These are phyloP conservation scores for Irpex sp. DNA, from an alignment of 1,284 basidiomycete genomes.

Conservation along the genomic window DNA sequence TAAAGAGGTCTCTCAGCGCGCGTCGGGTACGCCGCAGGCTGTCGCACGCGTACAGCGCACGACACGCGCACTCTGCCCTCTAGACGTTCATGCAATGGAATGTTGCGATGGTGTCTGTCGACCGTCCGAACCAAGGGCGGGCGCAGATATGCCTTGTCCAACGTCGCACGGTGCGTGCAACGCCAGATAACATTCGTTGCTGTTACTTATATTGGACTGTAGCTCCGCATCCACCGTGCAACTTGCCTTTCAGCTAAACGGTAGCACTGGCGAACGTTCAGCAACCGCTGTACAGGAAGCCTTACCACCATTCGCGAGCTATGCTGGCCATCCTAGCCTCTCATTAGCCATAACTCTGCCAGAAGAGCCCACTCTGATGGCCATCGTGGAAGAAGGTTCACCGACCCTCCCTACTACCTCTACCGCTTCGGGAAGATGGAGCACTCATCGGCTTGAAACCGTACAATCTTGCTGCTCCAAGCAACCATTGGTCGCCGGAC, in stretches of 20 bases:
- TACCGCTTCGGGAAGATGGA: neutral
- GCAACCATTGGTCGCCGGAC: too few species aligned
- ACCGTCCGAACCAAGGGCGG: conserved; percentile 33
- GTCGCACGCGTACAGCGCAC: conserved; percentile 6
- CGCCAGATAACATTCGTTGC: neutral
- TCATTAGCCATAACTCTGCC: neutral
- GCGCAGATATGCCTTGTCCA: conserved; percentile 16
- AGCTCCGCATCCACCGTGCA: conserved; percentile 4
- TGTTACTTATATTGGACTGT: neutral
- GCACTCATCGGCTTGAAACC: too few species aligned
- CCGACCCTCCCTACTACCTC: neutral
- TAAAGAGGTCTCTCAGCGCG: neutral
- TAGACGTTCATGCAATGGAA: conserved; percentile 40
- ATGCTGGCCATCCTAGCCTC: neutral
- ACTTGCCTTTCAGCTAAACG: conserved; percentile 8
- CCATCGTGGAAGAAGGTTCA: neutral
- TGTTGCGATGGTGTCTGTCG: conserved; percentile 45
- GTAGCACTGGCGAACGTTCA: neutral
- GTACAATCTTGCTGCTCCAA: too few species aligned
- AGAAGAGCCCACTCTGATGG: neutral
- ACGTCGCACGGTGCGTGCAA: conserved; percentile 10
- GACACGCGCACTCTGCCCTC: conserved; percentile 8
- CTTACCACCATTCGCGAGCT: neutral
- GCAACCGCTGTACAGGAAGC: neutral
- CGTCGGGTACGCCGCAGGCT: conserved; percentile 5